Evolutionary conservation across 1,284 basidiomycete genomes (phyloP).

Genomic region (Pseudozyma tsukubaensis): DNA sequence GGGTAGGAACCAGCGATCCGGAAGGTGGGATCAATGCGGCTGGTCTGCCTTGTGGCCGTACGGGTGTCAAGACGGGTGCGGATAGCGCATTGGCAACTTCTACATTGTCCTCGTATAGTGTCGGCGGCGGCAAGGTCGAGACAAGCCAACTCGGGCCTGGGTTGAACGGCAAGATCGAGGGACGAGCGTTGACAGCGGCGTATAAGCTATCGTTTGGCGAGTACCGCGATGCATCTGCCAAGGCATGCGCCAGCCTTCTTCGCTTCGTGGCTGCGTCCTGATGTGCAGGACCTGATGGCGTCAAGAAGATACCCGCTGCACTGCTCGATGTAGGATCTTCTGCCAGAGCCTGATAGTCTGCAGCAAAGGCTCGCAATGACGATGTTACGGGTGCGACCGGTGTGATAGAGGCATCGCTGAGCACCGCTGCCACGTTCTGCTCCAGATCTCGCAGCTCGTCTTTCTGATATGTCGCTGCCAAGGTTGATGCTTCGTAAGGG

Average conservation of each 20-base stretch:
- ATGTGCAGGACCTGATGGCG: constrained; percentile 49
- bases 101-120: constrained; percentile 49
- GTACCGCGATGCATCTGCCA: constrained; percentile 60
- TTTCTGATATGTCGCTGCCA: constrained; percentile 33
- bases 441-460: constrained; percentile 41
- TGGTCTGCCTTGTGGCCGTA: constrained; percentile 60
- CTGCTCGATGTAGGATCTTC: constrained; percentile 46
- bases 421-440: constrained; percentile 20
- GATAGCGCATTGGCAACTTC: constrained; percentile 54
- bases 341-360: constrained; percentile 53
- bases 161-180: constrained; percentile 49
- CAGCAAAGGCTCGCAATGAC: constrained; percentile 56
- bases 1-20: constrained; percentile 53
- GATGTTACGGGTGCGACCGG: constrained; percentile 43
- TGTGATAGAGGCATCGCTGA: constrained; percentile 18
- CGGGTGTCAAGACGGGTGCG: constrained; percentile 57
- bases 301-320: constrained; percentile 49
- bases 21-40: constrained; percentile 55
- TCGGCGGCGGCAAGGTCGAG: constrained; percentile 53
- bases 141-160: constrained; percentile 63
- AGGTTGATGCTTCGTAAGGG: constrained; percentile 33
- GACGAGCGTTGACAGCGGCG: constrained; percentile 55
- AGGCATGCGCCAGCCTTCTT: constrained; percentile 52
- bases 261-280: constrained; percentile 54
- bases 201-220: constrained; percentile 62